phyloP scores from a whole-genome alignment of 768 basidiomycete species.

The Leucocoprinus birnbaumii region DNA sequence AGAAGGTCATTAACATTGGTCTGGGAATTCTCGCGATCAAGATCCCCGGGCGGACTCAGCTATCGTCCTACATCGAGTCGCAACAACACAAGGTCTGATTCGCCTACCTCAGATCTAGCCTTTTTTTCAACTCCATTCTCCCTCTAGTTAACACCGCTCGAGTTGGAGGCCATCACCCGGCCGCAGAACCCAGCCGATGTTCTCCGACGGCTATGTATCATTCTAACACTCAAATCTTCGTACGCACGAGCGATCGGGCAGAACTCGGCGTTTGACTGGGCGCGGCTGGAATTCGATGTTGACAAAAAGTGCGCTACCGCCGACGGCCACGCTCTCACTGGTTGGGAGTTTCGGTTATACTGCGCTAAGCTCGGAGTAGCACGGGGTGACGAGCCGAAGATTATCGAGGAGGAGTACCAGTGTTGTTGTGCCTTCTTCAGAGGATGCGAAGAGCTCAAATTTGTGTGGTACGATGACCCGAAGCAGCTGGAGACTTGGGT shows the following conservation, averaged over 20 bases:
- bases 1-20: conserved; percentile 79
- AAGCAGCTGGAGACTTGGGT: conserved; percentile 78
- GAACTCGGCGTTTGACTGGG: conserved; percentile 76
- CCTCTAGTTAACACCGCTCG: conserved; percentile 18
- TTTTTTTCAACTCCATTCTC: background rate
- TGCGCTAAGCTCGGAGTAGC: conserved; percentile 69
- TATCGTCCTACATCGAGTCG: conserved; percentile 68
- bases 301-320: conserved; percentile 56
- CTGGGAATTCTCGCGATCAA: conserved; percentile 71
- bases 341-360: conserved; percentile 89
- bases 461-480: conserved; percentile 67
- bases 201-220: conserved; percentile 72
- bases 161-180: conserved; percentile 52
- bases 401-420: conserved; percentile 69
- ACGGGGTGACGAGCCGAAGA: conserved; percentile 36
- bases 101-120: background rate
- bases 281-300: conserved; percentile 80
- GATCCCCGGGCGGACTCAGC: conserved; percentile 59
- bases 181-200: conserved; percentile 55
- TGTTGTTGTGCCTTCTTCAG: conserved; percentile 79
- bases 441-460: conserved; percentile 59
- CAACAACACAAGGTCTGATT: conserved; percentile 67
- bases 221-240: conserved; percentile 76
- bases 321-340: conserved; percentile 65
- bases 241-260: conserved; percentile 86